These are phyloP conservation scores for Fusarium praegraminearum DNA, from an alignment of 2,329 filamentous ascomycete species.

Conservation along the genomic window DNA sequence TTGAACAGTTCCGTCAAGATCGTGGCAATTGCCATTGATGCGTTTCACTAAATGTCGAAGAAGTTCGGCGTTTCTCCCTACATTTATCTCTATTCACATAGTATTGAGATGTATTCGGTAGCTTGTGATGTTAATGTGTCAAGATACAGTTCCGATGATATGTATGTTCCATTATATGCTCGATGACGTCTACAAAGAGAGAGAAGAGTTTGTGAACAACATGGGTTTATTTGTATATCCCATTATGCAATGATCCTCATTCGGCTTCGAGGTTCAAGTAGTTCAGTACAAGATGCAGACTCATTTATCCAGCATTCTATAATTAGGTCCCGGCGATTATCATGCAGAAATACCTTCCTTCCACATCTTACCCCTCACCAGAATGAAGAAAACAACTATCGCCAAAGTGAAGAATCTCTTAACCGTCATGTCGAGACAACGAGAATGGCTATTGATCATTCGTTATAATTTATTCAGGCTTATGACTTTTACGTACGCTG, in stretches of 20 bases:
- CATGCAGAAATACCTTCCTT: background rate
- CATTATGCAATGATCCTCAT: background rate
- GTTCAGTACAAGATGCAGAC: background rate
- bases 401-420: background rate
- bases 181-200: background rate
- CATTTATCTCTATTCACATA: too few relatives aligned
- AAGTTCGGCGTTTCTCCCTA: background rate
- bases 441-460: background rate
- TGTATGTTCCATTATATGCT: background rate
- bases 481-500: background rate
- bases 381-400: background rate
- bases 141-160: background rate
- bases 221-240: background rate
- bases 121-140: background rate
- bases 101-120: background rate
- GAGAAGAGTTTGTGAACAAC: rapidly evolving
- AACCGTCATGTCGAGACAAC: background rate
- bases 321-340: background rate
- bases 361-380: background rate
- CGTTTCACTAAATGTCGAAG: rapidly evolving
- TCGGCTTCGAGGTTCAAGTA: background rate
- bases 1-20: background rate
- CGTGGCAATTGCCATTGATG: background rate
- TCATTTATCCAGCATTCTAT: background rate
- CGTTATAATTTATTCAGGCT: background rate